Base-by-base conservation (phyloP, 352 stramenopile species). In the Peronospora farinosa region DNA sequence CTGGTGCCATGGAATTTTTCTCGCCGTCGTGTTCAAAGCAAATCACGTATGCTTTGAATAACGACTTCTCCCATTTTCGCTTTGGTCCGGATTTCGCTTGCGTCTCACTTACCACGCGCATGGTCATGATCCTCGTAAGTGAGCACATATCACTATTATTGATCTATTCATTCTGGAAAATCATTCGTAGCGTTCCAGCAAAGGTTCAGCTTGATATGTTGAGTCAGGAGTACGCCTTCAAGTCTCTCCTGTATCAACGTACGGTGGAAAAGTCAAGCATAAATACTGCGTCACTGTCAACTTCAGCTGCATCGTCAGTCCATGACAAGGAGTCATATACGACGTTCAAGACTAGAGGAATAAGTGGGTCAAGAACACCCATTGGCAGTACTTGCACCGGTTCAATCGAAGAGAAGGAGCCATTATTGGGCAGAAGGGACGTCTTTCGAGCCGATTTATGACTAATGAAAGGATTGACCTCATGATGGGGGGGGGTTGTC, bases 81-180 rank as follows among this genome's bases (percentile, higher is more conserved):
- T 88, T 91, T 51, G 80, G 80, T 5, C 80, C 80, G 3, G 74
- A 87, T 51, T 86, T 91, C 35, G 48, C 67, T 15, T 91, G 80
- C 60, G 84, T 86, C 57, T 84, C 76, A 8, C 60, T 89, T 38
- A 88, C 81, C 30, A 74, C 66, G 11, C 81, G 81, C 33, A 75
- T 92, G 57, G 67, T 92, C 28, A 80, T 92, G 74, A 80, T 92
- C 32, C 66, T 92, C 23, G 69, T 92, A 33, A 72, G 62, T 40
- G 81, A 92, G 51, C 78, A 92, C 42, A 23, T 78, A 2, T 54
- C 79, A 30, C 64, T 89, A 37, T 54, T 73, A 15, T 17, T 63
- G 40, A 76, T 88, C 40, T 91, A 73, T 71, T 55, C 61, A 1
- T 91, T 86, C 45, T 91, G 79, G 79, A 78, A 73, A 36, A 59